phyloP scores from a whole-genome alignment of 176 grass and related monocot genomes.

The Dendrocalamus sinicus region DNA sequence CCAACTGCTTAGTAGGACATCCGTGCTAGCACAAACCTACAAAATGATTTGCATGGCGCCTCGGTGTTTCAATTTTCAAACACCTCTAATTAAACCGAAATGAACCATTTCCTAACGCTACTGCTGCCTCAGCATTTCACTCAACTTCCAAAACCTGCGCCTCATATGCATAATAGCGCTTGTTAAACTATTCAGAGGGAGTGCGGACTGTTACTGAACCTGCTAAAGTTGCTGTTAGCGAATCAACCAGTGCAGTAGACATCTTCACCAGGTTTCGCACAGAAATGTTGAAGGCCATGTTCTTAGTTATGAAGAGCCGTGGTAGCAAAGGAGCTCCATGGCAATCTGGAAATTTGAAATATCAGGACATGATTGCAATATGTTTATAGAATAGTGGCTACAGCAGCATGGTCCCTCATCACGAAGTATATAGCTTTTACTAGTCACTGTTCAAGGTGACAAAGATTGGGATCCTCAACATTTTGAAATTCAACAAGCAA shows the following conservation, averaged over 20 bases:
- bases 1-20: not conserved
- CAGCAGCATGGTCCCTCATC: constrained; percentile 3
- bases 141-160: not conserved
- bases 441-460: not conserved
- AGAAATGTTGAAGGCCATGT: constrained; percentile 97
- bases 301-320: constrained; percentile 75
- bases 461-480: not conserved
- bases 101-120: not conserved
- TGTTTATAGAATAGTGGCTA: constrained; percentile 11
- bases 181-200: constrained; percentile 20
- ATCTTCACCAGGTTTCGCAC: constrained; percentile 89
- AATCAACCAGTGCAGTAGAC: constrained; percentile 88
- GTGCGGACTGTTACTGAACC: constrained; percentile 47
- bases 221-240: constrained; percentile 79
- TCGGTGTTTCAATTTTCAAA: constrained; percentile 3
- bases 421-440: not conserved
- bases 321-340: constrained; percentile 79
- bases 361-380: constrained; percentile 21
- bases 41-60: not conserved
- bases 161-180: not conserved
- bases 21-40: constrained; percentile 2
- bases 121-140: not conserved
- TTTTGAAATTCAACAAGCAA: constrained; percentile 3
- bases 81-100: not conserved
- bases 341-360: constrained; percentile 66